Evolutionary conservation across 176 grass and related monocot species (phyloP), one percentile per base, ranked within the genome.

Genomic region (Melocanna baccifera): DNA sequence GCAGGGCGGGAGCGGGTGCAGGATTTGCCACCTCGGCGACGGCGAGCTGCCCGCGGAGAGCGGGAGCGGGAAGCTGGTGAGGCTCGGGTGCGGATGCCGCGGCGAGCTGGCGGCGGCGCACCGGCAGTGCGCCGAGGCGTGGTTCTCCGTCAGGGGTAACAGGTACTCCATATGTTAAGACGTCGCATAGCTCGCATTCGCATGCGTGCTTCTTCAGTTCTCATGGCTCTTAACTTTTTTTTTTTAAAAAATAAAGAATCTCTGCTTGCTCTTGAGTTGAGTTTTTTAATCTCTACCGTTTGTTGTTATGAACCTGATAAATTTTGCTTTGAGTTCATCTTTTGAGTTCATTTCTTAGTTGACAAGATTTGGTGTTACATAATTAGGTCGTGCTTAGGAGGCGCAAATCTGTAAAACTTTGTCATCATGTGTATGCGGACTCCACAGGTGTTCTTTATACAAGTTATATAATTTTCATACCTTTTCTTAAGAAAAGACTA

Each of bases 101-200:
- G 91, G 89, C n/a, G 94, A 91, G 50, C 87, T 93, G 9, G 91
- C 66, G 66, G 52, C 78, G 72, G 89, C 89, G 66, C 94, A 93
- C 82, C 80, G 74, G 1, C 91, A 81, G 22, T 96, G 94, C 73
- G 91, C 94, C 40, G 89, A 91, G 87, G 85, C 89, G 26, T 97
- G 94, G 94, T 97, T 97, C 81, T 88, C 55, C 78, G 39, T 91
- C n/a, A 91, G 79, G 68, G 94, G 94, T 43, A 86, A 88, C 82
- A 97, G 82, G 91, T 84, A 72, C 26, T 18, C 34, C 5, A 19
- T 84, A 64, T 50, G 28, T 85, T 61, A 50, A 14, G 13, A 6
- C 4, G 14, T 51, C 3, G 43, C 47, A 20, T 9, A 40, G 39
- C 39, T 40, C 51, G 2, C 57, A 59, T 25, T 59, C 57, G 57